Percentiles rank a stretch among this genome's conserved stretches.
phyloP scores from a whole-genome alignment of 2,329 filamentous ascomycete genomes.

The Pseudofabraea citricarpa region DNA sequence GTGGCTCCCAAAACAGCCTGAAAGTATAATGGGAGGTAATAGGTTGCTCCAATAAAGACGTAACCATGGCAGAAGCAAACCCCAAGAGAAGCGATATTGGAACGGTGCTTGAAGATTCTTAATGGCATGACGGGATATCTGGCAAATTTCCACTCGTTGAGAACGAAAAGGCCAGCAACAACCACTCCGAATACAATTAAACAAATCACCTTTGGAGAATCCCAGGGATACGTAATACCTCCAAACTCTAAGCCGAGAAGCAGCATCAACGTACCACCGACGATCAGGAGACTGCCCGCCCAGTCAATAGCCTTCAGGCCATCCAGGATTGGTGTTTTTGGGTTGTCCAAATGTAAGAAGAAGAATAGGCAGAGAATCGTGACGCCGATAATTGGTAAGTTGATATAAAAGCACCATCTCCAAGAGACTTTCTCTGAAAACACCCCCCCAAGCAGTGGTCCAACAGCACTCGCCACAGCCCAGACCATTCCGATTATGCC shows the following conservation, averaged over 20 bases:
- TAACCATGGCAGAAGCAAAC: conserved; percentile 72
- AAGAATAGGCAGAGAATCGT: conserved; percentile 50
- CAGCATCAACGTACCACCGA: conserved; percentile 77
- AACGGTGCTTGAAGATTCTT: conserved; percentile 61
- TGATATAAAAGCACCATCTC: conserved; percentile 47
- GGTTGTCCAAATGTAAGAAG: conserved; percentile 63
- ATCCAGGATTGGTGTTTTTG: conserved; percentile 54
- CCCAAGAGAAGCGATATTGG: conserved; percentile 61
- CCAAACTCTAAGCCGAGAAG: conserved; percentile 84
- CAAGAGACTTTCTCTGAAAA: conserved; percentile 58
- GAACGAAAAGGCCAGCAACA: conserved; percentile 53
- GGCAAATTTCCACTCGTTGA: conserved; percentile 70
- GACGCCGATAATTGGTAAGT: conserved; percentile 23
- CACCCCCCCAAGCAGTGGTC: conserved; percentile 60
- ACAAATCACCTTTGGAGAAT: conserved; percentile 25
- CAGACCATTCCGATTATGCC: conserved; percentile 63
- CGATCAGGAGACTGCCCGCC: conserved; percentile 54
- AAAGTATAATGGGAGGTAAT: conserved; percentile 60
- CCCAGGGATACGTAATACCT: conserved; percentile 63
- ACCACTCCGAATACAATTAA: conserved; percentile 58
- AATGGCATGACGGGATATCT: conserved; percentile 76
- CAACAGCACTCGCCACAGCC: conserved; percentile 62
- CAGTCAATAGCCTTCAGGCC: conserved; percentile 60
- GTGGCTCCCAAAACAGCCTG: conserved; percentile 43
- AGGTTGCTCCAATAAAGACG: conserved; percentile 19